Percentiles rank a stretch among this genome's conserved stretches.
Evolutionary conservation across 371 early-diverging fungal species (phyloP).

Genomic region (Nematocida minor): DNA sequence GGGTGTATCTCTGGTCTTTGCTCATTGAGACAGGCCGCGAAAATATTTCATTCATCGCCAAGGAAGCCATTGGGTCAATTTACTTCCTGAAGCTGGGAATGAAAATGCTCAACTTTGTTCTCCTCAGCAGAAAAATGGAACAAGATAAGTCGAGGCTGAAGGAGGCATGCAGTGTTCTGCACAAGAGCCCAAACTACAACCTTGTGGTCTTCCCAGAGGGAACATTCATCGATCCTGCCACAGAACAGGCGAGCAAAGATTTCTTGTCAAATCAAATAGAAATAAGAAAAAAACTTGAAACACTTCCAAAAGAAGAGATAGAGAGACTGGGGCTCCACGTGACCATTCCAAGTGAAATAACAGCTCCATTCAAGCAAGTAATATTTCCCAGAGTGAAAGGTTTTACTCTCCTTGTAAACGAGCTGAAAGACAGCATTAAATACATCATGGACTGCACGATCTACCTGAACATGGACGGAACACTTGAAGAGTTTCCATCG

Average conservation of each 20-base stretch:
- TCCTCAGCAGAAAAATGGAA: conserved; percentile 54
- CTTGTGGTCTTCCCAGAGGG: conserved; percentile 64
- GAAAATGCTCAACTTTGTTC: conserved; percentile 56
- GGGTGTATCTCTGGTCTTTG: conserved; percentile 27
- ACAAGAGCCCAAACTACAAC: conserved; percentile 29
- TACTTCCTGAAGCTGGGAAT: conserved; percentile 42
- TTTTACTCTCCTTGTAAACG: conserved; percentile 50
- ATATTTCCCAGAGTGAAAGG: conserved; percentile 61
- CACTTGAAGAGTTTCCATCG: conserved; percentile 41
- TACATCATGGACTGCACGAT: conserved; percentile 61
- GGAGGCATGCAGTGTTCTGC: conserved; percentile 28
- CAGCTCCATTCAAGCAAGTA: conserved; percentile 35
- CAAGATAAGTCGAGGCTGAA: conserved; percentile 53
- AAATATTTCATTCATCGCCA: conserved; percentile 21
- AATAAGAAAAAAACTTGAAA: neutral
- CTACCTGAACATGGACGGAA: conserved; percentile 46
- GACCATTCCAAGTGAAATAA: neutral
- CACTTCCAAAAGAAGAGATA: neutral
- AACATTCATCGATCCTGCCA: conserved; percentile 57
- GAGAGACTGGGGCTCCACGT: neutral
- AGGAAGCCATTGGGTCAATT: conserved; percentile 15
- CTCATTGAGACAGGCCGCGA: neutral
- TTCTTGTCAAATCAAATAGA: conserved; percentile 30
- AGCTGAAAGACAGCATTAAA: conserved; percentile 36
- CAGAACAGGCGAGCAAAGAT: conserved; percentile 45